Evolutionary conservation across 345 rosid genomes (phyloP).

Genomic region (Arabis hirsuta): DNA sequence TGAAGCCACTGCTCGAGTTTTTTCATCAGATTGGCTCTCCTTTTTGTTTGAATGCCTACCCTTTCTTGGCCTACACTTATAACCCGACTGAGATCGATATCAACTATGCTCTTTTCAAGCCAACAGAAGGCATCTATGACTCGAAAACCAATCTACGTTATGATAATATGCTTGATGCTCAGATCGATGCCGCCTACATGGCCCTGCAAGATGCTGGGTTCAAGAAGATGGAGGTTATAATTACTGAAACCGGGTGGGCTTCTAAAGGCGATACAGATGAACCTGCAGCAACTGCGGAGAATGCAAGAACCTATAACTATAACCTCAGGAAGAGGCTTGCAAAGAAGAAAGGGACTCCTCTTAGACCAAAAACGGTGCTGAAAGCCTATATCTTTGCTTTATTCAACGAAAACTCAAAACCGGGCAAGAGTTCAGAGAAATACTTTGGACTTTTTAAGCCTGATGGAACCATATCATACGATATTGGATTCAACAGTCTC

Average conservation of each 20-base stretch:
- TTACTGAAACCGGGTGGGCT: slow-evolving; percentile 99
- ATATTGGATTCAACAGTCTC: slow-evolving; percentile 80
- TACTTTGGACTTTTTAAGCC: slow-evolving; percentile 92
- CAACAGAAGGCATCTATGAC: slow-evolving; percentile 73
- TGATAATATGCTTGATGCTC: slow-evolving; percentile 99
- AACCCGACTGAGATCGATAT: slow-evolving; percentile 80
- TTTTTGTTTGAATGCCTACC: slow-evolving; percentile 96
- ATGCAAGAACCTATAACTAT: slow-evolving; percentile 89
- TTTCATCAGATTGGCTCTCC: slow-evolving; percentile 82
- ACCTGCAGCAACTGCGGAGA: slow-evolving; percentile 78
- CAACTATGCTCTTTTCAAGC: slow-evolving; percentile 89
- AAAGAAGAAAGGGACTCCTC: slow-evolving; percentile 92
- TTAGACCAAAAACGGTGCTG: slow-evolving; percentile 69
- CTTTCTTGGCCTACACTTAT: slow-evolving; percentile 80
- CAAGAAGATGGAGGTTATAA: slow-evolving; percentile 82
- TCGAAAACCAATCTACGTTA: slow-evolving; percentile 69
- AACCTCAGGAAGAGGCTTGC: slow-evolving; percentile 94
- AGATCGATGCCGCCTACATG: slow-evolving; percentile 92
- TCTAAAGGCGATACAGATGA: slow-evolving; percentile 83
- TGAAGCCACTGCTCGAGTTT: slow-evolving; percentile 89
- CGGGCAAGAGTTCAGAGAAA: slow-evolving; percentile 89
- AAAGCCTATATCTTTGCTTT: slow-evolving; percentile 91
- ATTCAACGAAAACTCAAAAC: slow-evolving; percentile 81
- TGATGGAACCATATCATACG: slow-evolving; percentile 86
- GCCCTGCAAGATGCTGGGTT: slow-evolving; percentile 86